Percentiles rank a stretch among this genome's conserved stretches.
Conservation (phyloP, 2,329 filamentous ascomycete species). For the Chaetomium olivaceum region DNA sequence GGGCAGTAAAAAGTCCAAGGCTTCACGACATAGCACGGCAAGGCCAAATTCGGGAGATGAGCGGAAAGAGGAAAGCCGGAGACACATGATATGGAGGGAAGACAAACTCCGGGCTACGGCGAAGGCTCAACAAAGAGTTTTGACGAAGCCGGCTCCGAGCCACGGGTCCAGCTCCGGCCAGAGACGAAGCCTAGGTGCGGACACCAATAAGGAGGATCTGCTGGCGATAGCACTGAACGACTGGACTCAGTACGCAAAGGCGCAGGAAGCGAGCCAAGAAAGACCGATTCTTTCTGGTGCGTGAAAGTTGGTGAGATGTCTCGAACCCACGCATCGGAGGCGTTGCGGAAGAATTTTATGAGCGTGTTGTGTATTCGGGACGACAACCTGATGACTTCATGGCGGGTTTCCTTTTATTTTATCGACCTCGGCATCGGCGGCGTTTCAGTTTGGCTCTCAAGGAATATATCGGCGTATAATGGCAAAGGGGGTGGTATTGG, state of each 20-base stretch:
- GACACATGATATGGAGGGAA: neutral
- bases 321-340: neutral
- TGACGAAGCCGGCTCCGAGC: neutral
- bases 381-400: neutral
- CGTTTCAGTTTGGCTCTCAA: neutral
- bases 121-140: neutral
- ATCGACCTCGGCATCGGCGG: neutral
- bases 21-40: neutral
- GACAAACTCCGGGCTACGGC: neutral
- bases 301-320: neutral
- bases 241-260: slow-evolving; percentile 1
- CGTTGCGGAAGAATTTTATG: neutral
- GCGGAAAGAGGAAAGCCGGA: neutral
- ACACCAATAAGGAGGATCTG: neutral
- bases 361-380: neutral
- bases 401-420: neutral
- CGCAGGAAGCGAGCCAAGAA: neutral
- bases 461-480: neutral
- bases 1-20: neutral
- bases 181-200: neutral
- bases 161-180: neutral
- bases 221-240: slow-evolving; percentile 5
- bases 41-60: neutral
- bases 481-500: neutral
- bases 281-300: neutral